Percentiles rank a stretch among this genome's conserved stretches.
phyloP scores from a whole-genome alignment of 805 yeast species.

The Wickerhamomyces tratensis region DNA sequence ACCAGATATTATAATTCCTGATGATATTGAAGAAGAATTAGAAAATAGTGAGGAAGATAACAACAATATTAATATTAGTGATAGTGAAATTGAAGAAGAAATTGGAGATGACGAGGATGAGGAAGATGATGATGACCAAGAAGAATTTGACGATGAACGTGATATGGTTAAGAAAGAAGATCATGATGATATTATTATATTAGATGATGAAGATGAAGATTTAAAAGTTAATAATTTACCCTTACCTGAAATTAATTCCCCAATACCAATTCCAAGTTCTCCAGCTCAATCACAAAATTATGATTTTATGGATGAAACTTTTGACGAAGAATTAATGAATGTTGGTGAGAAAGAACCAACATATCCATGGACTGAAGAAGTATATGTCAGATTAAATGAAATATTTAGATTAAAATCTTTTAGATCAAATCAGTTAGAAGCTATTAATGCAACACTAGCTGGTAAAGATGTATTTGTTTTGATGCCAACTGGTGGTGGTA shows the following conservation, averaged over 20 bases:
- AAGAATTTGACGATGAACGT: slow-evolving; percentile 19
- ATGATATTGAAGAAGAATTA: slow-evolving; percentile 9
- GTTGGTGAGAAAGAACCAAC: slow-evolving; percentile 4
- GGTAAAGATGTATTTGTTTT: slow-evolving; percentile 89
- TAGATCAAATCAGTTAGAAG: slow-evolving; percentile 79
- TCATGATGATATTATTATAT: slow-evolving; percentile 18
- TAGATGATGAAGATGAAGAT: slow-evolving; percentile 12
- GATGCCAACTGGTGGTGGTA: slow-evolving; percentile 99
- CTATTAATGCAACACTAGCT: slow-evolving; percentile 62
- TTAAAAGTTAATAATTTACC: slow-evolving; percentile 4
- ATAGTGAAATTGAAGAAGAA: slow-evolving; percentile 7
- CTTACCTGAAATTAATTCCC: slow-evolving; percentile 4
- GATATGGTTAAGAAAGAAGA: slow-evolving; percentile 21
- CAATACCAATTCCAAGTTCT: slow-evolving; percentile 3
- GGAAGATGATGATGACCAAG: slow-evolving; percentile 14
- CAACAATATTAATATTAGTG: slow-evolving; percentile 1
- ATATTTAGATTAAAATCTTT: slow-evolving; percentile 60
- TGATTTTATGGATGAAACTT: slow-evolving; percentile 17
- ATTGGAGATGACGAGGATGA: slow-evolving; percentile 13
- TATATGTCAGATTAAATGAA: slow-evolving; percentile 41
- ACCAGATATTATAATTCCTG: slow-evolving; percentile 3
- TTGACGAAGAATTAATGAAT: slow-evolving; percentile 6
- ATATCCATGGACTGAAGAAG: slow-evolving; percentile 59
- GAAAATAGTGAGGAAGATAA: slow-evolving; percentile 12
- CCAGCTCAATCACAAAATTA: slow-evolving; percentile 6